Evolutionary conservation across 176 grass and related monocot species (phyloP).

Genomic region (Phragmites australis): DNA sequence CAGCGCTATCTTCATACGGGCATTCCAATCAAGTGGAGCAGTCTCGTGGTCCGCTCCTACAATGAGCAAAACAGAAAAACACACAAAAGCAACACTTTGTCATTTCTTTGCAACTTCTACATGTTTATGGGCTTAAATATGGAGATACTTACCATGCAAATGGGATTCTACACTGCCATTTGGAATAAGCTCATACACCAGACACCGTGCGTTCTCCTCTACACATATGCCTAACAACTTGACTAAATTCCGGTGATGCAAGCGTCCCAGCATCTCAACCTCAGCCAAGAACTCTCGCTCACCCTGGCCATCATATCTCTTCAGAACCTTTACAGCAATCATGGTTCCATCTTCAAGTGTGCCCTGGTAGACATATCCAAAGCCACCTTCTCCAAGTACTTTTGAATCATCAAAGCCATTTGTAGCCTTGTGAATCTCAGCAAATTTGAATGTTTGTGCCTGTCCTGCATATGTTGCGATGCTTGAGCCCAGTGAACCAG

Average conservation of each 20-base stretch:
- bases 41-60: conserved; percentile 65
- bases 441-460: conserved; percentile 70
- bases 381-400: conserved; percentile 95
- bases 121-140: conserved; percentile 15
- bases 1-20: conserved; percentile 90
- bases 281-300: conserved; percentile 92
- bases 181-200: conserved; percentile 95
- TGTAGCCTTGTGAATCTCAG: conserved; percentile 83
- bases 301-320: conserved; percentile 77
- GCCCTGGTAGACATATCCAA: conserved; percentile 86
- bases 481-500: conserved; percentile 73
- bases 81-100: conserved; percentile 16
- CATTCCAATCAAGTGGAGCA: conserved; percentile 82
- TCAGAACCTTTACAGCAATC: conserved; percentile 94
- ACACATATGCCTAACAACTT: conserved; percentile 92
- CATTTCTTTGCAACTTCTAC: conserved; percentile 26
- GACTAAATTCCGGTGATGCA: conserved; percentile 97
- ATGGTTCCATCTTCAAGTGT: conserved; percentile 70
- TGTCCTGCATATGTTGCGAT: conserved; percentile 69
- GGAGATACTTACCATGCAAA: conserved; percentile 80
- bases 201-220: conserved; percentile 81
- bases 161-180: conserved; percentile 97
- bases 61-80: conserved; percentile 28
- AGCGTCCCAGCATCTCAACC: conserved; percentile 93
- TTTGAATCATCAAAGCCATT: conserved; percentile 70